Conservation (phyloP, 306 rosid species). For the Prunus mongolica region DNA sequence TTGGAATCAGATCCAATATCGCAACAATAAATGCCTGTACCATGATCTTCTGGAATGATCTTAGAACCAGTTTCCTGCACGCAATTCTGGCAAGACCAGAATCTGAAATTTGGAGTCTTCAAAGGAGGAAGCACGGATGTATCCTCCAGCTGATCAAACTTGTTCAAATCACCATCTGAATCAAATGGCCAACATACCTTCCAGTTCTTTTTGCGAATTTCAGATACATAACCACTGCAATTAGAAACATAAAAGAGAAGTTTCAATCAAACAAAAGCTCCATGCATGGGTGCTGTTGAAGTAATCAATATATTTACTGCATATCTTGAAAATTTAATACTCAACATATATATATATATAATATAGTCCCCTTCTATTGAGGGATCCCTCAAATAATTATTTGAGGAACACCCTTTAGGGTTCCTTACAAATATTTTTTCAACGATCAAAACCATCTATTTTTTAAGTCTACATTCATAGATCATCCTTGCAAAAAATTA, state of each 20-base stretch:
- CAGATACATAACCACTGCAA: slow-evolving; percentile 87
- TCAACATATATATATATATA: background rate
- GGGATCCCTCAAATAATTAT: too few species aligned
- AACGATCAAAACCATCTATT: too few species aligned
- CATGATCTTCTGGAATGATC: slow-evolving; percentile 31
- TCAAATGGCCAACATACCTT: slow-evolving; percentile 82
- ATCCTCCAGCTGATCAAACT: slow-evolving; percentile 36
- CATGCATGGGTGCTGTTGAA: slow-evolving; percentile 11
- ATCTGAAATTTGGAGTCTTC: slow-evolving; percentile 55
- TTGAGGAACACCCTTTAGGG: too few species aligned
- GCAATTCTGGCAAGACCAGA: slow-evolving; percentile 48
- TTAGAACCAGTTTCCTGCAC: slow-evolving; percentile 34
- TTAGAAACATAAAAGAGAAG: slow-evolving; percentile 9
- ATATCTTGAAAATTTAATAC: background rate
- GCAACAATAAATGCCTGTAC: slow-evolving; percentile 19
- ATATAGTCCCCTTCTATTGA: too few species aligned
- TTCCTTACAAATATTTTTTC: too few species aligned
- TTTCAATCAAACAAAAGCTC: slow-evolving; percentile 8
- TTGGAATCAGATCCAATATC: slow-evolving; percentile 32
- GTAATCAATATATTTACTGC: slow-evolving; percentile 2
- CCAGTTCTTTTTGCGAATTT: slow-evolving; percentile 72
- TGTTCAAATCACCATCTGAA: slow-evolving; percentile 30
- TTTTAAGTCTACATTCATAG: too few species aligned
- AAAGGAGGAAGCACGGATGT: slow-evolving; percentile 49
- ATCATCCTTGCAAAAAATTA: too few species aligned